Conservation (phyloP, 2,329 filamentous ascomycete genomes). For the Paracoccidioides lutzii region DNA sequence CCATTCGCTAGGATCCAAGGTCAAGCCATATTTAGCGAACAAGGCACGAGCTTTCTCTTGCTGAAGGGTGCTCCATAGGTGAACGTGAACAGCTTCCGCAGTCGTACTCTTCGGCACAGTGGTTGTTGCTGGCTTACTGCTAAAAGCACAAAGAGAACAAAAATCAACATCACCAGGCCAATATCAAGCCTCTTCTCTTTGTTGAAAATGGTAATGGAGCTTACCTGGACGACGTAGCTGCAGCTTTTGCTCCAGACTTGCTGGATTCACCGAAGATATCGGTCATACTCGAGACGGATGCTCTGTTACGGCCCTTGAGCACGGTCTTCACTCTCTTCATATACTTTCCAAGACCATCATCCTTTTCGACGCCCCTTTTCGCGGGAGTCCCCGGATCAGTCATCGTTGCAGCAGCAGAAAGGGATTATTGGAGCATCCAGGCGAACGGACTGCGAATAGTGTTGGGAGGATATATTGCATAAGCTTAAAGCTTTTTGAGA, state of each 20-base stretch:
- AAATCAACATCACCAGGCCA: neutral
- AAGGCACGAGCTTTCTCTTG: conserved; percentile 33
- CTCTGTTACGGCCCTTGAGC: conserved; percentile 21
- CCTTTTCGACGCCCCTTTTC: conserved; percentile 9
- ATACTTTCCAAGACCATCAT: conserved; percentile 27
- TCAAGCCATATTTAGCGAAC: conserved; percentile 36
- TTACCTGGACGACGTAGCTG: conserved; percentile 6
- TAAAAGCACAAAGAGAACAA: neutral
- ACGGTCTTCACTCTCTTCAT: conserved; percentile 29
- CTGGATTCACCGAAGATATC: conserved; percentile 11
- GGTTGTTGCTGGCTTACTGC: conserved; percentile 7
- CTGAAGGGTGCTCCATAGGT: conserved; percentile 27
- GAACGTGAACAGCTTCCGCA: conserved; percentile 11
- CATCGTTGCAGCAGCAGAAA: conserved; percentile 5
- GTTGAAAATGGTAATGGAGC: neutral
- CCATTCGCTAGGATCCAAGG: conserved; percentile 32
- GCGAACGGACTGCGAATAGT: neutral
- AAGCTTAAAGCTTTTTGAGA: neutral
- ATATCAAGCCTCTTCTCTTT: neutral
- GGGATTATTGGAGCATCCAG: neutral
- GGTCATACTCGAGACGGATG: conserved; percentile 14
- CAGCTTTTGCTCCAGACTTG: conserved; percentile 13
- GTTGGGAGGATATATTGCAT: neutral
- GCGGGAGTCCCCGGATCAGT: conserved; percentile 7
- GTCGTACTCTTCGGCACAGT: neutral